These are phyloP conservation scores for Syzygium malaccense DNA, from an alignment of 441 rosid species.

Conservation along the genomic window DNA sequence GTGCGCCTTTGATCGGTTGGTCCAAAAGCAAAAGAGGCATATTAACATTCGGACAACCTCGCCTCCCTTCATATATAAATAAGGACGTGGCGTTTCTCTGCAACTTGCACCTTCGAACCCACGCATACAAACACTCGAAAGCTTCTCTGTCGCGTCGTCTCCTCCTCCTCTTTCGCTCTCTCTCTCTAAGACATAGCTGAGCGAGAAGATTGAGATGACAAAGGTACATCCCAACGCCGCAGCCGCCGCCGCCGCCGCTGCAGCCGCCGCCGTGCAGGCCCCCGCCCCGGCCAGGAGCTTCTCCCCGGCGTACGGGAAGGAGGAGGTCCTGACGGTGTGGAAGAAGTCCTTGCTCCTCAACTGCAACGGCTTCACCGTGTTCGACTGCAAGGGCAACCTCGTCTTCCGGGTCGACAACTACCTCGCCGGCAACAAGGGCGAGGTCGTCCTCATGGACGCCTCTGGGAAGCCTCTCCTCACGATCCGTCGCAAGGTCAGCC, in stretches of 20 bases:
- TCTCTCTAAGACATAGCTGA: neutral
- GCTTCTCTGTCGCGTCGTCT: neutral
- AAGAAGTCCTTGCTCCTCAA: conserved; percentile 84
- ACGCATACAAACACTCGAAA: neutral
- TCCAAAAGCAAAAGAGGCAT: neutral
- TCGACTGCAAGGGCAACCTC: conserved; percentile 59
- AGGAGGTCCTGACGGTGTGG: conserved; percentile 75
- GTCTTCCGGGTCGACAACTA: conserved; percentile 83
- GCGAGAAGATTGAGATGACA: conserved; percentile 24
- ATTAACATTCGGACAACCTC: neutral
- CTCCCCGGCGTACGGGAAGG: neutral
- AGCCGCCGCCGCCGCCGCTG: neutral
- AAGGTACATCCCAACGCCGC: conserved; percentile 53
- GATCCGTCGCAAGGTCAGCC: conserved; percentile 76
- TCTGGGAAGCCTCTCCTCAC: conserved; percentile 81
- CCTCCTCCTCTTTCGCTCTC: neutral
- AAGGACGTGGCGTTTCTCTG: accelerated
- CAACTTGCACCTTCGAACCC: neutral
- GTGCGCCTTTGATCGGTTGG: neutral
- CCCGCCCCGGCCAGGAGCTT: neutral
- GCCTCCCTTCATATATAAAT: neutral
- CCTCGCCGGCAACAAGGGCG: conserved; percentile 41
- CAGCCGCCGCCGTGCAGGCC: neutral
- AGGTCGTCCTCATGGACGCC: conserved; percentile 88
- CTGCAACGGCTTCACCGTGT: conserved; percentile 89